Base-by-base conservation (phyloP, 805 yeast genomes). In the Geotrichum ghanense region DNA sequence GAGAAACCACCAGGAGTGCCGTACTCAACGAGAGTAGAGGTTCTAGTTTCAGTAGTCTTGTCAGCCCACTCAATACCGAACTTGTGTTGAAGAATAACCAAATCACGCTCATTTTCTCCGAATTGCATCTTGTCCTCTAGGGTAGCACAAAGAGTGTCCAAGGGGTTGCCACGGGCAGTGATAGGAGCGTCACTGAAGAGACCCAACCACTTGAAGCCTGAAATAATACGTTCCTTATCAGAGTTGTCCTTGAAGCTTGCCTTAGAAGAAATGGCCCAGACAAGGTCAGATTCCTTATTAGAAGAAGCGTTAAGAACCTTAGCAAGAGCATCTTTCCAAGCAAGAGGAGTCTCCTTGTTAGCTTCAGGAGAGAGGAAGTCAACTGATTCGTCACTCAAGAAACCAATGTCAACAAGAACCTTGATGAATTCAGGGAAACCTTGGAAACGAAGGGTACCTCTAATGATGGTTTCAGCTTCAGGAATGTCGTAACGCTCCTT, bases 401-500 rank as follows among this genome's bases (percentile, higher is more conserved):
- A 81, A 22, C 96, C 97, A 57, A 88, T 70, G 68, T 90, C 97
- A 49, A 92, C 97, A 44, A 92, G 76, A 42, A 83, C 97, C 72
- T 89, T 89, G 66, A 89, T 81, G 66, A 92, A 90, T 72, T 90
- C 95, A 50, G 97, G 96, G 90, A 92, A 92, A 44, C 98, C 98
- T 72, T 88, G 97, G 79, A 75, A 92, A 73, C 98, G 80, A 64
- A 92, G 76, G 53, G 98, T 92, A 63, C 98, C 98, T 74, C 98
- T 84, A 61, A 92, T 77, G 52, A 90, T 87, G 50, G 95, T 87
- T 63, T 92, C 87, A 56, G 97, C 97, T 74, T 92, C 98, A 55
- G 98, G 98, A 52, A 92, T 92, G 61, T 76, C 68, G 70, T 92
- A 92, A 56, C 89, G 78, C 67, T 89, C 94, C 73, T 79, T 84